Conservation (phyloP, 768 basidiomycete species). For the Lentinula sp. region DNA sequence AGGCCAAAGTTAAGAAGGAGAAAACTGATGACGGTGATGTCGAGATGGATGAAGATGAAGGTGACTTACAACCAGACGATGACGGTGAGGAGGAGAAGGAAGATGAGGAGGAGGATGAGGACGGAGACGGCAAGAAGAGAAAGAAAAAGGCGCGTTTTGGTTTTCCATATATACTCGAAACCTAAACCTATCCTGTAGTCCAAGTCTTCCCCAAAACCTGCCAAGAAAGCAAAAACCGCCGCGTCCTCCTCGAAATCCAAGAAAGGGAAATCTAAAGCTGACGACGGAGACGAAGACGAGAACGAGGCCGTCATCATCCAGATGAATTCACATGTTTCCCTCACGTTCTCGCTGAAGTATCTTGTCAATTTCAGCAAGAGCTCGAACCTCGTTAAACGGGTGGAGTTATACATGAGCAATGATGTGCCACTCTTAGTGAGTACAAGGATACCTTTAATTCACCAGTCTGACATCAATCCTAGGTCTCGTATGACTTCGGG, state of each 20-base stretch:
- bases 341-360: conserved; percentile 97
- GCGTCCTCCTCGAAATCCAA: conserved; percentile 33
- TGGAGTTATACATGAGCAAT: conserved; percentile 85
- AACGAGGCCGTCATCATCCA: conserved; percentile 66
- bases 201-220: conserved; percentile 23
- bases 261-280: conserved; percentile 54
- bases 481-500: conserved; percentile 88
- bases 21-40: conserved; percentile 38
- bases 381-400: conserved; percentile 60
- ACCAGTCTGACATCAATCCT: neutral
- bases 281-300: conserved; percentile 45
- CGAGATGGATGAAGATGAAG: conserved; percentile 45
- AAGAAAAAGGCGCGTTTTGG: conserved; percentile 51
- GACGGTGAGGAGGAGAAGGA: conserved; percentile 42
- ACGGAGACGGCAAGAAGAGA: conserved; percentile 57
- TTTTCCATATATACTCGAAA: neutral
- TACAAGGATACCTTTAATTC: conserved; percentile 1
- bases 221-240: conserved; percentile 38
- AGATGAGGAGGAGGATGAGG: conserved; percentile 44
- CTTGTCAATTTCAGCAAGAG: conserved; percentile 96
- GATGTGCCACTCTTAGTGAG: conserved; percentile 85
- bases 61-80: conserved; percentile 45
- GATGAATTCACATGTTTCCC: conserved; percentile 84
- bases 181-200: neutral
- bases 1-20: conserved; percentile 37